Conservation (phyloP, 2,329 filamentous ascomycete species). For the Juglanconis oblonga region DNA sequence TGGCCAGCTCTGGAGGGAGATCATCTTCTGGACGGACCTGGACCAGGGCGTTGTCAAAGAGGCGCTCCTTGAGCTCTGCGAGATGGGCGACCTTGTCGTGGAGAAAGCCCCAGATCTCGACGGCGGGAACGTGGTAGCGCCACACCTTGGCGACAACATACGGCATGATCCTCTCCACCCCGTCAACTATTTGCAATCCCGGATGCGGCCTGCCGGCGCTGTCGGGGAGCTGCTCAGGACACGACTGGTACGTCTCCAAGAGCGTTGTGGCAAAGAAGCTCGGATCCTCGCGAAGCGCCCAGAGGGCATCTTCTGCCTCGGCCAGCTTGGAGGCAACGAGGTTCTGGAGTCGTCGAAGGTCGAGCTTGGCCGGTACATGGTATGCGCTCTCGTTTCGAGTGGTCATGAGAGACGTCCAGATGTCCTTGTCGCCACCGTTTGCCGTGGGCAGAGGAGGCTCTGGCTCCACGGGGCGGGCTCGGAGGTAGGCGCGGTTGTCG, state of each 20-base stretch:
- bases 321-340: not conserved
- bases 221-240: not conserved
- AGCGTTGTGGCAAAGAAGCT: not conserved
- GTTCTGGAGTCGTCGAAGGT: not conserved
- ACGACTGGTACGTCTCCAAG: not conserved
- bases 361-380: not conserved
- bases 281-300: not conserved
- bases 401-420: not conserved
- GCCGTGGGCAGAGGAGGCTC: not conserved
- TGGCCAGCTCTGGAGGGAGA: not conserved
- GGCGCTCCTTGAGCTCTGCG: not conserved
- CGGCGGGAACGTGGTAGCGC: not conserved
- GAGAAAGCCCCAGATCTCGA: not conserved
- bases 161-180: not conserved
- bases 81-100: not conserved
- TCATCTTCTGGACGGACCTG: not conserved
- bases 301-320: not conserved
- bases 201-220: not conserved
- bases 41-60: not conserved
- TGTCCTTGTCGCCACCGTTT: not conserved
- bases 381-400: not conserved
- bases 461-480: not conserved
- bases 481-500: not conserved
- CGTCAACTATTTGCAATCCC: not conserved
- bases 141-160: not conserved